phyloP scores from a whole-genome alignment of 768 basidiomycete species.

The Cubamyces lactineus region DNA sequence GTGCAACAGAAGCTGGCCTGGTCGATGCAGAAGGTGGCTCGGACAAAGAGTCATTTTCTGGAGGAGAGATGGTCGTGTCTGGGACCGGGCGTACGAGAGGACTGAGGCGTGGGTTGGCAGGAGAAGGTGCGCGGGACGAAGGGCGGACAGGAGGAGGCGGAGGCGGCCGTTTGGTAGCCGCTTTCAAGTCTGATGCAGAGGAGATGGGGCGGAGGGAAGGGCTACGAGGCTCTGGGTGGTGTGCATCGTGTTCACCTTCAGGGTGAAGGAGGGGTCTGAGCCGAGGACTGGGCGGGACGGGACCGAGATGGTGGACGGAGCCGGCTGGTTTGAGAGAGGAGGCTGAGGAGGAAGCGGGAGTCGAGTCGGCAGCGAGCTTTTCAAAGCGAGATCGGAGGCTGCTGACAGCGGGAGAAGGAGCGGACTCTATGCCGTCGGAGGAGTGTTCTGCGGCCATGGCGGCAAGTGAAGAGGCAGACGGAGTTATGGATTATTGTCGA shows the following conservation, averaged over 20 bases:
- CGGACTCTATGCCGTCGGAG: constrained; percentile 51
- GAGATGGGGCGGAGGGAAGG: constrained; percentile 48
- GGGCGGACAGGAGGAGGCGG: constrained; percentile 65
- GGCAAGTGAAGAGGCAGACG: constrained; percentile 2
- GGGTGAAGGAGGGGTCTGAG: constrained; percentile 45
- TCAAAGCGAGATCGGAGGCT: constrained; percentile 75
- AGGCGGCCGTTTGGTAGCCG: constrained; percentile 45
- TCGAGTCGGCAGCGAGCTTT: constrained; percentile 54
- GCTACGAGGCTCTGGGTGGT: constrained; percentile 29
- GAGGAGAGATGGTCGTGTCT: constrained; percentile 24
- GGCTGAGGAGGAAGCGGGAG: constrained; percentile 15
- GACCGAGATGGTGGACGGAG: constrained; percentile 20
- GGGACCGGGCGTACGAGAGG: constrained; percentile 59
- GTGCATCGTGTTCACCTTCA: constrained; percentile 24
- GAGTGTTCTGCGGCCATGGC: constrained; percentile 25
- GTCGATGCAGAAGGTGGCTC: constrained; percentile 3
- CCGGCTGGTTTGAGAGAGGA: constrained; percentile 20
- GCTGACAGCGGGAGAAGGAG: constrained; percentile 64
- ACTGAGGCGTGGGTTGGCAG: constrained; percentile 46
- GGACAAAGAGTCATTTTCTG: constrained; percentile 4
- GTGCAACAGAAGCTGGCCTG: constrained; percentile 7
- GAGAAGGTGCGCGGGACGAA: constrained; percentile 34
- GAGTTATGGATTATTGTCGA: constrained; percentile 2
- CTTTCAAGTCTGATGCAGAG: constrained; percentile 59
- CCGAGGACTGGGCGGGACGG: constrained; percentile 37